phyloP scores from a whole-genome alignment of 2,329 filamentous ascomycete species.

The Colletotrichum ledebouriae region DNA sequence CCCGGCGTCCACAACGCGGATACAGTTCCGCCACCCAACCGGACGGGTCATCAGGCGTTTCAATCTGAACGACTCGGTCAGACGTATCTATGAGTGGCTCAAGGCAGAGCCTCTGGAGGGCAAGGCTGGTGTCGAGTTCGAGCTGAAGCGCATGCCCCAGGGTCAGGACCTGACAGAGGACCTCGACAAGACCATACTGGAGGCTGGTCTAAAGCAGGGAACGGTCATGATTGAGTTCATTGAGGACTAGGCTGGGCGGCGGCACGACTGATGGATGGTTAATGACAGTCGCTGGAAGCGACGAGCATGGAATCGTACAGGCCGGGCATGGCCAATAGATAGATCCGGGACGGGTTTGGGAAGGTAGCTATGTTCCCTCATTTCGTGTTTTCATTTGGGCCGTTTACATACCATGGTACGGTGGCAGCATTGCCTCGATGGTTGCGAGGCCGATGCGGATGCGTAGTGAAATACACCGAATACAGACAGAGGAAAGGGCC shows the following conservation, averaged over 20 bases:
- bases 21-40: conserved; percentile 90
- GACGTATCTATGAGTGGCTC: conserved; percentile 94
- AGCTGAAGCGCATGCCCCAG: conserved; percentile 83
- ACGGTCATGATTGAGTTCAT: conserved; percentile 96
- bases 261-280: conserved; percentile 6
- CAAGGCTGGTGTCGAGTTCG: conserved; percentile 83
- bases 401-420: conserved; percentile 27
- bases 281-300: conserved; percentile 1
- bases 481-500: conserved; percentile 16
- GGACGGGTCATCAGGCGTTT: conserved; percentile 93
- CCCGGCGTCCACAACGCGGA: conserved; percentile 81
- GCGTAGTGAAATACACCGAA: conserved; percentile 3
- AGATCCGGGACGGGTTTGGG: conserved; percentile 20
- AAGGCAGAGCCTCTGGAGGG: conserved; percentile 89
- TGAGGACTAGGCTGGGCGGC: conserved; percentile 60
- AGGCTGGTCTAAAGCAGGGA: conserved; percentile 89
- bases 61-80: conserved; percentile 79
- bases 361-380: neutral
- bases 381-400: conserved; percentile 5
- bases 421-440: conserved; percentile 19
- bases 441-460: conserved; percentile 2
- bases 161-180: conserved; percentile 86
- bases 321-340: conserved; percentile 27
- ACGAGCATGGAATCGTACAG: conserved; percentile 23
- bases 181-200: conserved; percentile 80